Evolutionary conservation across 345 rosid species (phyloP).

Genomic region (Eucalyptus leucophloia): DNA sequence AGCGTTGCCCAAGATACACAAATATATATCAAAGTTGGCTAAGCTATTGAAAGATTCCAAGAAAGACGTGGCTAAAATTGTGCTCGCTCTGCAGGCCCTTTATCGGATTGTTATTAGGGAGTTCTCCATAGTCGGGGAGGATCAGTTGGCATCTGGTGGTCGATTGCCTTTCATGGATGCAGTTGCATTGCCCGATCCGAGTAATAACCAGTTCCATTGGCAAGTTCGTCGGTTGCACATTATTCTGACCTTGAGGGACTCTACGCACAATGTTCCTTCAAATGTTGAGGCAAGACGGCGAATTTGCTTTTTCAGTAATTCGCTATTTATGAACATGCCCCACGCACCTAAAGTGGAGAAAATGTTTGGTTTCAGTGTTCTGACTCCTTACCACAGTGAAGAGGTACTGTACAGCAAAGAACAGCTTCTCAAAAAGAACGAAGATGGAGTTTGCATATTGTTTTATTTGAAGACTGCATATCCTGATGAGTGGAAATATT

Average conservation of each 20-base stretch:
- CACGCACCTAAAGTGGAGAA: conserved; percentile 95
- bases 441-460: conserved; percentile 80
- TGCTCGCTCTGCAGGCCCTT: conserved; percentile 68
- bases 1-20: conserved; percentile 51
- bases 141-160: conserved; percentile 58
- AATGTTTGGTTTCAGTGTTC: conserved; percentile 86
- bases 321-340: conserved; percentile 91
- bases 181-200: conserved; percentile 51
- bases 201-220: conserved; percentile 48
- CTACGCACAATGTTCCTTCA: conserved; percentile 61
- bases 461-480: conserved; percentile 82
- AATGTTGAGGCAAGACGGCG: conserved; percentile 90
- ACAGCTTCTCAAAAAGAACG: conserved; percentile 71
- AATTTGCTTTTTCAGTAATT: conserved; percentile 85
- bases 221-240: conserved; percentile 80
- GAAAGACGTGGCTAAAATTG: conserved; percentile 46
- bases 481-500: conserved; percentile 83
- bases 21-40: conserved; percentile 44
- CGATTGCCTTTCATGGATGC: conserved; percentile 59
- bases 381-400: conserved; percentile 84
- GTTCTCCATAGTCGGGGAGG: background rate
- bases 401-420: conserved; percentile 80
- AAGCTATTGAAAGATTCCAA: conserved; percentile 38
- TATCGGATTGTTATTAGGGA: conserved; percentile 40
- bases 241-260: conserved; percentile 69